These are phyloP conservation scores for Myxozyma melibiosi DNA, from an alignment of 805 yeast species.

Conservation along the genomic window DNA sequence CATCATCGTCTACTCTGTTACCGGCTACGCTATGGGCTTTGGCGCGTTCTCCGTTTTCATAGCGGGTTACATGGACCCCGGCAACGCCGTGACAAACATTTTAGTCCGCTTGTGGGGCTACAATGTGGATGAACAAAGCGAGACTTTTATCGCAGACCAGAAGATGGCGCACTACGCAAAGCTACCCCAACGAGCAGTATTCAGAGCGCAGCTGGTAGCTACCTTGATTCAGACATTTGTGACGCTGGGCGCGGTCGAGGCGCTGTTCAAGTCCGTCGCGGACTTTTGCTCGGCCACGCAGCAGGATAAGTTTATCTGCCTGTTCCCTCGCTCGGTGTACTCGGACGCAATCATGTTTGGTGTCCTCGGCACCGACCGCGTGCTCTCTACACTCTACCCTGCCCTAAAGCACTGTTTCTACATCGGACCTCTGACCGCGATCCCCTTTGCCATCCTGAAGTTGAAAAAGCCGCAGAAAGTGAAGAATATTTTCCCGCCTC, in stretches of 20 bases:
- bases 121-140: constrained; percentile 66
- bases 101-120: constrained; percentile 55
- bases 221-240: constrained; percentile 17
- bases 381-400: constrained; percentile 15
- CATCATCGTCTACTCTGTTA: constrained; percentile 41
- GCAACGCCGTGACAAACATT: constrained; percentile 57
- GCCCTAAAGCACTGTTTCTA: constrained; percentile 18
- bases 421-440: constrained; percentile 15
- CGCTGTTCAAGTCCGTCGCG: constrained; percentile 13
- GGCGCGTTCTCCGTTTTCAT: constrained; percentile 37
- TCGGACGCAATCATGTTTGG: constrained; percentile 25
- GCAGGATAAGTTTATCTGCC: constrained; percentile 13
- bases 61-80: constrained; percentile 43
- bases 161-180: constrained; percentile 57
- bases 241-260: constrained; percentile 20
- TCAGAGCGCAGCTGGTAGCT: constrained; percentile 41
- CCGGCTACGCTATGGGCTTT: constrained; percentile 46
- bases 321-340: constrained; percentile 22
- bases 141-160: constrained; percentile 57
- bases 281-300: constrained; percentile 20
- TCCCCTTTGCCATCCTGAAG: constrained; percentile 16
- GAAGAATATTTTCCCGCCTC: constrained; percentile 9
- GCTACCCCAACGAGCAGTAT: constrained; percentile 48
- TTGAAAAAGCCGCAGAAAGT: constrained; percentile 12
- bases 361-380: constrained; percentile 17